Conservation (phyloP, 306 rosid species). For the Hippophae rhamnoides region DNA sequence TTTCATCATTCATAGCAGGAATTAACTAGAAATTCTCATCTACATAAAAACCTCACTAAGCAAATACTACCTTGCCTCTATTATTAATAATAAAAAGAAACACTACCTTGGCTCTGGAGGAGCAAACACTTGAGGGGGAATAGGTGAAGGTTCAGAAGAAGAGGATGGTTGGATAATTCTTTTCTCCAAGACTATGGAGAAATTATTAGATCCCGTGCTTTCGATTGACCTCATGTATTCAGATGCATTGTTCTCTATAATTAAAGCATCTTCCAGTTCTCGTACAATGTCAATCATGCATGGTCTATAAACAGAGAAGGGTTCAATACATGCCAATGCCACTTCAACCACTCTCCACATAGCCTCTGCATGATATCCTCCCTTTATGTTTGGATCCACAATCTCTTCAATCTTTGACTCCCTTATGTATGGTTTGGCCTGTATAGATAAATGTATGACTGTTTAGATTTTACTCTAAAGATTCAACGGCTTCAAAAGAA, state of each 20-base stretch:
- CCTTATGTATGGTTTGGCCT: slow-evolving; percentile 67
- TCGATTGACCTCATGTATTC: slow-evolving; percentile 94
- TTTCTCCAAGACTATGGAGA: slow-evolving; percentile 56
- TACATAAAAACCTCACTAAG: not conserved
- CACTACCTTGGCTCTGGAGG: slow-evolving; percentile 81
- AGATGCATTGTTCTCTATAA: slow-evolving; percentile 87
- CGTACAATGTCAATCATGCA: slow-evolving; percentile 71
- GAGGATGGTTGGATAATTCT: slow-evolving; percentile 35
- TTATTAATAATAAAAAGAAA: slow-evolving; percentile 1
- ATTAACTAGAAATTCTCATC: too few species aligned
- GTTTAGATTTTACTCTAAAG: slow-evolving; percentile 1
- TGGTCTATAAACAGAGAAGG: slow-evolving; percentile 57
- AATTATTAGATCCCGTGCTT: slow-evolving; percentile 68
- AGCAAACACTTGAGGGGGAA: slow-evolving; percentile 38
- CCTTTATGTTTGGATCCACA: slow-evolving; percentile 82
- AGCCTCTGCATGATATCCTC: slow-evolving; percentile 89
- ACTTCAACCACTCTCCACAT: slow-evolving; percentile 93
- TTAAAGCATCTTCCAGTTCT: slow-evolving; percentile 84
- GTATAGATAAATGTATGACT: slow-evolving; percentile 17
- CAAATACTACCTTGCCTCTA: too few species aligned
- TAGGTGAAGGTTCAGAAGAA: slow-evolving; percentile 52
- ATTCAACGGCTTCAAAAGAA: too few species aligned
- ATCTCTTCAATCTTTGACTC: slow-evolving; percentile 73
- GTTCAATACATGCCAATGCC: slow-evolving; percentile 64
- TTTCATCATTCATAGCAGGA: too few species aligned